Base-by-base conservation (phyloP, 768 basidiomycete species). In the Mrakia frigida region DNA sequence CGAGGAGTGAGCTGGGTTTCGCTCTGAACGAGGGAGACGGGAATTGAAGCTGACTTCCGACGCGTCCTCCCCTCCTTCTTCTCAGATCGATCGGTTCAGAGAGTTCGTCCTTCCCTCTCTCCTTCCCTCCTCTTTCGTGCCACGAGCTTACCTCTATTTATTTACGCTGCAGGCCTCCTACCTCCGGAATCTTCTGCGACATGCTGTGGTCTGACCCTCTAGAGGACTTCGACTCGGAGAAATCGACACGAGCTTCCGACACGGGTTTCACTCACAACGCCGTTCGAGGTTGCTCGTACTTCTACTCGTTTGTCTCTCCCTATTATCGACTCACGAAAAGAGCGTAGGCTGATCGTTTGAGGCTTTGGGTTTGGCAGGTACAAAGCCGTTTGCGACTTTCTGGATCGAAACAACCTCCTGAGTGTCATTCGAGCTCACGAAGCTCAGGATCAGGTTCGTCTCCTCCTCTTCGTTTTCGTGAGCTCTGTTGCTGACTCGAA, bases 351-450 rank as follows among this genome's bases (percentile, higher is more conserved):
- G 5, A 50, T 33, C 33, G 33, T 28, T n/a, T 37, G 28, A 31
- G 2, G 56, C 2, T 63, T 37, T 33, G 25, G n/a, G 6, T n/a
- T n/a, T 61, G 46, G 35, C 80, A 97, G 94, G 52, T 99, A 98
- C 83, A 91, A 93, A 82, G 96, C 96, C 23, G 97, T 94, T 4
- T 98, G 97, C 82, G 88, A 94, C 79, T 99, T 99, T 88, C 86
- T 99, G 52, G 97, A 99, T 84, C 88, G 96, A 61, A 99, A 99
- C 85, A 96, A 97, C 79, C 86, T 99, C 10, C 86, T 99, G 25
- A 95, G 94, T 2, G 97, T 99, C 83, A 98, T 99, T 77, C 89
- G 96, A 67, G 96, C 95, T 1, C 97, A 99, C 79, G 96, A 99
- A 83, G 97, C 96, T 6, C 96, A 99, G 84, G 96, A 99, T 86